A percentile compares a stretch with the other conserved stretches of the same genome.
These are phyloP conservation scores for Xylariaceae sp. DNA, from an alignment of 2,329 filamentous ascomycete genomes.

Conservation along the genomic window DNA sequence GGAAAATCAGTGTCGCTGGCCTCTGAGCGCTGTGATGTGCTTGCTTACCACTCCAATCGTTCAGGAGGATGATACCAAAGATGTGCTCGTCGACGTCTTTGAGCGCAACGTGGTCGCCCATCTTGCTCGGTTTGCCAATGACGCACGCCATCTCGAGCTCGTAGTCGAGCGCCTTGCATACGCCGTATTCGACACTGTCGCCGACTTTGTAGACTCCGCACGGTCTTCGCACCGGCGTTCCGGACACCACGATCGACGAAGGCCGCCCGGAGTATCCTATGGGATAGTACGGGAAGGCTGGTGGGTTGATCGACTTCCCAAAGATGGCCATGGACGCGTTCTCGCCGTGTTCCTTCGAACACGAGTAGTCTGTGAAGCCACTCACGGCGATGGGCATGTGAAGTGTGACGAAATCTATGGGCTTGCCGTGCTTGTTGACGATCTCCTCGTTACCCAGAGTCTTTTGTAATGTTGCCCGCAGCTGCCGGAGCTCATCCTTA, in stretches of 20 bases:
- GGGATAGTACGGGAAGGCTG: constrained; percentile 12
- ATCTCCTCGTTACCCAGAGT: constrained; percentile 8
- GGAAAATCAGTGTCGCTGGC: background rate
- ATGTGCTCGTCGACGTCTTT: constrained; percentile 50
- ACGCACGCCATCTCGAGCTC: constrained; percentile 38
- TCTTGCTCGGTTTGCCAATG: constrained; percentile 31
- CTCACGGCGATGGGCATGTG: constrained; percentile 48
- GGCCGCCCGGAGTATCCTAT: constrained; percentile 13
- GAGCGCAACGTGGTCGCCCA: constrained; percentile 29
- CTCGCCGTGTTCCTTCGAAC: constrained; percentile 42
- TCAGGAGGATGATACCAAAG: constrained; percentile 55
- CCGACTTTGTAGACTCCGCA: constrained; percentile 12
- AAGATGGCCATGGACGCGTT: constrained; percentile 33
- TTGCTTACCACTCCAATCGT: constrained; percentile 47
- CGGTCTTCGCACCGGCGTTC: constrained; percentile 17
- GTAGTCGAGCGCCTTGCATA: constrained; percentile 30
- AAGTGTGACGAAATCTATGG: constrained; percentile 33
- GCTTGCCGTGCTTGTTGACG: constrained; percentile 17
- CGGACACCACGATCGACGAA: constrained; percentile 17
- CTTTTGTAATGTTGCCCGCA: constrained; percentile 13
- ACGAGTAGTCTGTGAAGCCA: constrained; percentile 53
- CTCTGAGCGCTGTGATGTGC: background rate
- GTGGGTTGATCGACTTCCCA: constrained; percentile 12
- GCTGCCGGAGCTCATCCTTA: constrained; percentile 9
- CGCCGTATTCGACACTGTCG: constrained; percentile 14